Conservation (phyloP, 2,329 filamentous ascomycete species). For the Zymoseptoria ardabiliae region DNA sequence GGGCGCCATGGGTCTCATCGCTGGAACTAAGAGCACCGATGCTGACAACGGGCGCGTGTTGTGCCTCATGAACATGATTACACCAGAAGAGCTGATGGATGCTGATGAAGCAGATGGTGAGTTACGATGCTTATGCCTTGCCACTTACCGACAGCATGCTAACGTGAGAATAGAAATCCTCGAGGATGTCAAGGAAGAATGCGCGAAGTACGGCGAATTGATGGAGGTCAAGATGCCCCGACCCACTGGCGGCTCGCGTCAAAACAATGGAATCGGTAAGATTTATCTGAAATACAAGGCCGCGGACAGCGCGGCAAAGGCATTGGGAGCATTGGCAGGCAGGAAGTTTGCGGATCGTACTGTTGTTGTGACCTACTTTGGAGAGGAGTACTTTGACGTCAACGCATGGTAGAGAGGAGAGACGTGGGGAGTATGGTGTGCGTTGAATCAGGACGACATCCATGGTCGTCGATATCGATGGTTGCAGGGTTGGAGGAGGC, state of each 20-base stretch:
- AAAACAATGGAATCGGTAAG: constrained; percentile 87
- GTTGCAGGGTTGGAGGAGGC: too few species aligned
- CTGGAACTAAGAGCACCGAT: constrained; percentile 67
- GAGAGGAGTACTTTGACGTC: constrained; percentile 95
- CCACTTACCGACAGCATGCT: background rate
- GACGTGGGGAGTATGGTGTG: too few species aligned
- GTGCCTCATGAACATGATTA: constrained; percentile 97
- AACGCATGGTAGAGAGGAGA: constrained; percentile 61
- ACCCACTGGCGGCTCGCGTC: constrained; percentile 72
- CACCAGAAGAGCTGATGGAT: constrained; percentile 86
- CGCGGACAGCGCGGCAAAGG: constrained; percentile 70
- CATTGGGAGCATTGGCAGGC: constrained; percentile 81
- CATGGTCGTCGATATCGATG: too few species aligned
- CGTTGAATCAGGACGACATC: too few species aligned
- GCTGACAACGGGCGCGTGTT: constrained; percentile 79
- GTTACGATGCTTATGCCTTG: constrained; percentile 17
- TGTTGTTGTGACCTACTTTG: constrained; percentile 93
- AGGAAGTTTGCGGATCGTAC: constrained; percentile 95
- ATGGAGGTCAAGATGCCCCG: constrained; percentile 88
- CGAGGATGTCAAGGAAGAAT: constrained; percentile 90
- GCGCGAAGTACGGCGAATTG: constrained; percentile 79
- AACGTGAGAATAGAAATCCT: constrained; percentile 67
- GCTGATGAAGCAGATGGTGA: constrained; percentile 90
- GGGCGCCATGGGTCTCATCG: constrained; percentile 95
- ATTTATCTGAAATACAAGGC: constrained; percentile 93